Percentiles rank a stretch among this genome's conserved stretches.
phyloP scores from a whole-genome alignment of 2,329 filamentous ascomycete genomes.

The Clarireedia hainanense region DNA sequence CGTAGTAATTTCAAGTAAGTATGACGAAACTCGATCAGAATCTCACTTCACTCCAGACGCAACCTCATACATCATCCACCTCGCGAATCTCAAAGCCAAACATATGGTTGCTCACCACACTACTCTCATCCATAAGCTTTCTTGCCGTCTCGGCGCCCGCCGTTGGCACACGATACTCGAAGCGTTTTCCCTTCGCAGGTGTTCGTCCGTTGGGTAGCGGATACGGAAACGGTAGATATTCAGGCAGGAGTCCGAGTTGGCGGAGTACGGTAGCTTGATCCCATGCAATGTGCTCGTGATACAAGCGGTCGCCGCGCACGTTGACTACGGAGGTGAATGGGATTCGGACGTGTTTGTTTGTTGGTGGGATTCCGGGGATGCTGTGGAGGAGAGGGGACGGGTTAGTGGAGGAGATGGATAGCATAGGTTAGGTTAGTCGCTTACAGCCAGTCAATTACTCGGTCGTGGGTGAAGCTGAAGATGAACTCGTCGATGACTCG shows the following conservation, averaged over 20 bases:
- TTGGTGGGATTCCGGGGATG: conserved; percentile 52
- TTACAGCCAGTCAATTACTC: conserved; percentile 61
- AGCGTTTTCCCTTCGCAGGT: conserved; percentile 28
- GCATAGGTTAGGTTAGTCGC: conserved; percentile 20
- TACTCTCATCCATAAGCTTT: conserved; percentile 42
- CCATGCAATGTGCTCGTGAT: conserved; percentile 66
- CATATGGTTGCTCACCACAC: conserved; percentile 49
- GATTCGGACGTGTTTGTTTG: conserved; percentile 43
- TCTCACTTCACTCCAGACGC: too few relatives aligned
- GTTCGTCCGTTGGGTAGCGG: conserved; percentile 30
- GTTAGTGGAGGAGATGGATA: background rate
- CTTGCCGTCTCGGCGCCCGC: conserved; percentile 46
- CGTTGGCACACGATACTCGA: conserved; percentile 54
- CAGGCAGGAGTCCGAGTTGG: conserved; percentile 50
- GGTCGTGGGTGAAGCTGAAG: conserved; percentile 55
- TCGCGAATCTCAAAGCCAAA: conserved; percentile 23
- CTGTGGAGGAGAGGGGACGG: conserved; percentile 26
- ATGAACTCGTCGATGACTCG: conserved; percentile 66
- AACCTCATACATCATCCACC: conserved; percentile 2
- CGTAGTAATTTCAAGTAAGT: too few relatives aligned
- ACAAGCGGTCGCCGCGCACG: conserved; percentile 58
- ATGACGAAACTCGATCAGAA: too few relatives aligned
- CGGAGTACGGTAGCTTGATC: conserved; percentile 56
- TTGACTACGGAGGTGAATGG: conserved; percentile 60
- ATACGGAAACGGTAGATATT: conserved; percentile 38